Evolutionary conservation across 495 filamentous ascomycete species (phyloP), one percentile per base, ranked within the genome.

Genomic region (Neurospora sp.): DNA sequence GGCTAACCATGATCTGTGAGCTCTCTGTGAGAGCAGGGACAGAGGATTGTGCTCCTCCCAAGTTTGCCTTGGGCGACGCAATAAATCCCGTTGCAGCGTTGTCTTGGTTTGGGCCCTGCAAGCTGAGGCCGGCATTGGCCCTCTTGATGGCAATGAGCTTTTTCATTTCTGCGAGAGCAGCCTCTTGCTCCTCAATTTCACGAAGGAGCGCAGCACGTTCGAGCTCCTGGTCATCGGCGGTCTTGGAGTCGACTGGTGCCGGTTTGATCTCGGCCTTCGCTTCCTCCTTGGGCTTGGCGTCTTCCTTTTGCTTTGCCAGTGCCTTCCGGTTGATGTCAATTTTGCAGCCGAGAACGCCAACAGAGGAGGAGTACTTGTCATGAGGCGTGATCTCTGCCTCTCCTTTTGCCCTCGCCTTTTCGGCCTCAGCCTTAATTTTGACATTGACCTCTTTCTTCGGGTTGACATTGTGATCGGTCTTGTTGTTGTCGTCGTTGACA

Each of bases 401-500:
- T 31, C 27, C 27, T 31, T 31, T 31, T 31, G 27, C 27, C 27
- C 2, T 31, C 27, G 1, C 2, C 27, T 31, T 31, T 31, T 31
- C 2, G 27, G 27, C 27, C 41, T 44, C 7, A 7, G 41, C 41
- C 41, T 44, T 9, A 7, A 4, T 44, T 2, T 44, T 6, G 18
- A n/a, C 16, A 3, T 44, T 3, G 41, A 3, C 18, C 42, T 46
- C 18, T 46, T 46, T 46, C 42, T 46, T n/a, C 18, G 3, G 2
- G 31, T 35, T 35, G 31, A 3, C 31, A 3, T 35, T 35, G 31
- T 2, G 31, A 4, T 35, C 31, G 31, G 31, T 4, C 31, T 90
- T 88, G 20, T 91, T 88, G 9, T 84, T 84, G 4, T 81, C 87
- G 9, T 88, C 85, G 6, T 81, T 83, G 0, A 81, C 79, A 11